These are phyloP conservation scores for Phytophthora pinifolia DNA, from an alignment of 352 stramenopile genomes.

Conservation along the genomic window DNA sequence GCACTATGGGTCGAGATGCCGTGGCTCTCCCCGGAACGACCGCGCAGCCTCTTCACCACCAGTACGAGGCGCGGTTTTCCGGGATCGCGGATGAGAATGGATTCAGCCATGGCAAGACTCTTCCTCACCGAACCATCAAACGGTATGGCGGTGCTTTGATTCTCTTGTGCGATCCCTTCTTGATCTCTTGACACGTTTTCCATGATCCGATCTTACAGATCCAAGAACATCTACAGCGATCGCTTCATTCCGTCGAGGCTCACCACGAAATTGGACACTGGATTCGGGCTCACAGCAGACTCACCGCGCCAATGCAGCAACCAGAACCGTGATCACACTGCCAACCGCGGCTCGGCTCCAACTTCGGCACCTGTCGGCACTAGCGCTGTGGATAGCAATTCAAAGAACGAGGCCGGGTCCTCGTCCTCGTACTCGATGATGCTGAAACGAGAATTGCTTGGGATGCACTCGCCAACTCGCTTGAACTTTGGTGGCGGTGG, in stretches of 20 bases:
- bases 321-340: conserved; percentile 21
- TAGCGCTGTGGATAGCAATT: conserved; percentile 16
- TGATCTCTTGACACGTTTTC: conserved; percentile 5
- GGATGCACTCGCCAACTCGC: conserved; percentile 49
- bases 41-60: conserved; percentile 44
- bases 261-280: conserved; percentile 73
- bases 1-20: conserved; percentile 21
- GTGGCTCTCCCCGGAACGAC: conserved; percentile 13
- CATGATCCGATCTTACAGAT: conserved; percentile 24
- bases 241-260: conserved; percentile 83
- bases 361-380: conserved; percentile 1
- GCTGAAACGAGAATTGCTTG: conserved; percentile 73
- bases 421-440: conserved; percentile 73
- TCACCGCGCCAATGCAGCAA: conserved; percentile 36
- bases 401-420: conserved; percentile 20
- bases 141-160: conserved; percentile 25
- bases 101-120: conserved; percentile 25
- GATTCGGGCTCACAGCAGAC: conserved; percentile 62
- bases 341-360: conserved; percentile 1
- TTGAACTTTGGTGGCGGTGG: conserved; percentile 25
- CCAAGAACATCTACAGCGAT: conserved; percentile 87
- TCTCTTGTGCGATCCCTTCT: not conserved
- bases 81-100: conserved; percentile 35
- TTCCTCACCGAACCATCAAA: conserved; percentile 55
- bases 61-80: conserved; percentile 50